A percentile compares a stretch with the other conserved stretches of the same genome.
phyloP scores from a whole-genome alignment of 345 rosid genomes.

The Schrenkiella parvula region DNA sequence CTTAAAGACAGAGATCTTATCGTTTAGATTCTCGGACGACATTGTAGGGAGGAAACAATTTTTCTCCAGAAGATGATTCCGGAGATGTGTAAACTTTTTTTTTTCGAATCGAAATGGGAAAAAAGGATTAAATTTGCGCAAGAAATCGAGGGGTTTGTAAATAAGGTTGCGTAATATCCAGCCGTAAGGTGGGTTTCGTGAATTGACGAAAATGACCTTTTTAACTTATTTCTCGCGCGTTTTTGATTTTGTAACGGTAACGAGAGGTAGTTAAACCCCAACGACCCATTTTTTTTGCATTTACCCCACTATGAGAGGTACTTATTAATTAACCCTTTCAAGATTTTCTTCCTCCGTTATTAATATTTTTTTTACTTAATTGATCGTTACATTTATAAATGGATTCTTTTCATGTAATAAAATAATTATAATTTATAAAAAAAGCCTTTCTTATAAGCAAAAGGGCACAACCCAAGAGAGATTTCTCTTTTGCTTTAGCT shows the following conservation, averaged over 20 bases:
- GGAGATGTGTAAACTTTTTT: not conserved
- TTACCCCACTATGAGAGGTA: not conserved
- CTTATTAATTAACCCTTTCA: not conserved
- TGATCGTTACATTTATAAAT: not conserved
- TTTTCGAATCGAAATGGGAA: not conserved
- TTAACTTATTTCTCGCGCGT: slow-evolving; percentile 3
- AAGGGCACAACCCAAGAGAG: too few species aligned
- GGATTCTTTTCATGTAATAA: not conserved
- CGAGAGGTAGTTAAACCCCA: not conserved
- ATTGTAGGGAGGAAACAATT: slow-evolving; percentile 23
- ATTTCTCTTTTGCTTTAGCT: too few species aligned
- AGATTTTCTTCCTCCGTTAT: not conserved
- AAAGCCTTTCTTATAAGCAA: too few species aligned
- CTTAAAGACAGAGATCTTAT: slow-evolving; percentile 66
- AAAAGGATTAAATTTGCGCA: not conserved
- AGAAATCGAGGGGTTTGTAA: slow-evolving; percentile 29
- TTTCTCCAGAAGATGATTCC: not conserved
- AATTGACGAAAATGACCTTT: slow-evolving; percentile 8
- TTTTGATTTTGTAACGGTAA: slow-evolving; percentile 14
- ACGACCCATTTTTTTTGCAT: slow-evolving; percentile 4
- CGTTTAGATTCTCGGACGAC: slow-evolving; percentile 62
- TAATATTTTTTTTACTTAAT: not conserved
- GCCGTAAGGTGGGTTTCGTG: not conserved
- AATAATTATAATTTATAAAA: not conserved
- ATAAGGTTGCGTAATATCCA: slow-evolving; percentile 14